These are phyloP conservation scores for Curvularia sp. DNA, from an alignment of 2,329 filamentous ascomycete species.

Conservation along the genomic window DNA sequence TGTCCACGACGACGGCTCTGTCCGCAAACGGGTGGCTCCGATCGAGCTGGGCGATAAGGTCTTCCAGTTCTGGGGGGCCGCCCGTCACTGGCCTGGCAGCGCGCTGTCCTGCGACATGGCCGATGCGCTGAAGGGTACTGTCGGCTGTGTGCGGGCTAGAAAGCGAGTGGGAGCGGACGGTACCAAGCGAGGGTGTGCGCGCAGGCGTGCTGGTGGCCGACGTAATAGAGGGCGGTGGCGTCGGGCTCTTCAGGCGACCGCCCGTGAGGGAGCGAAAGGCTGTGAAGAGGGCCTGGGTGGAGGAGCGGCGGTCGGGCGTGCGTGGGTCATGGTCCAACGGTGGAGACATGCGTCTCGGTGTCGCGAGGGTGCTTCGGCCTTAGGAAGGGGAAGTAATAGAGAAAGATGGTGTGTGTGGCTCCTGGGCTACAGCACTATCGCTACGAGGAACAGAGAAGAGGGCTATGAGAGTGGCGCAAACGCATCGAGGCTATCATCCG, in stretches of 20 bases:
- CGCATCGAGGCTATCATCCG: constrained; percentile 29
- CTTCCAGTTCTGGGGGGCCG: constrained; percentile 47
- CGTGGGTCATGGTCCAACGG: constrained; percentile 44
- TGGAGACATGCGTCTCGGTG: constrained; percentile 48
- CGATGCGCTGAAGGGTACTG: constrained; percentile 37
- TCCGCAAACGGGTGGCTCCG: constrained; percentile 35
- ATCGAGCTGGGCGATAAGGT: constrained; percentile 43
- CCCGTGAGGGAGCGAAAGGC: constrained; percentile 49
- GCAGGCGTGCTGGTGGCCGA: constrained; percentile 41
- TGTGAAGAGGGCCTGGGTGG: constrained; percentile 48
- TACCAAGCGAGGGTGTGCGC: constrained; percentile 39
- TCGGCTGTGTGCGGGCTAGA: constrained; percentile 37
- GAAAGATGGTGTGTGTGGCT: not conserved
- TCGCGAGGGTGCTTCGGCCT: constrained; percentile 6
- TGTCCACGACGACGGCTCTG: constrained; percentile 40
- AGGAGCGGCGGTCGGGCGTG: constrained; percentile 50
- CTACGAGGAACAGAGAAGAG: constrained; percentile 9
- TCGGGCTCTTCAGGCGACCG: constrained; percentile 45
- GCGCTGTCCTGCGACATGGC: constrained; percentile 30
- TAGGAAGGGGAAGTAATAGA: not conserved
- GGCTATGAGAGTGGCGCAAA: constrained; percentile 23
- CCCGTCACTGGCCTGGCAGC: constrained; percentile 37
- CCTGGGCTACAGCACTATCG: not conserved
- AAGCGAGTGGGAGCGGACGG: constrained; percentile 29
- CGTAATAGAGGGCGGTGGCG: constrained; percentile 41